Evolutionary conservation across 805 yeast species (phyloP), one percentile per base, ranked within the genome.

Genomic region (Grigorovia transvaalensis): DNA sequence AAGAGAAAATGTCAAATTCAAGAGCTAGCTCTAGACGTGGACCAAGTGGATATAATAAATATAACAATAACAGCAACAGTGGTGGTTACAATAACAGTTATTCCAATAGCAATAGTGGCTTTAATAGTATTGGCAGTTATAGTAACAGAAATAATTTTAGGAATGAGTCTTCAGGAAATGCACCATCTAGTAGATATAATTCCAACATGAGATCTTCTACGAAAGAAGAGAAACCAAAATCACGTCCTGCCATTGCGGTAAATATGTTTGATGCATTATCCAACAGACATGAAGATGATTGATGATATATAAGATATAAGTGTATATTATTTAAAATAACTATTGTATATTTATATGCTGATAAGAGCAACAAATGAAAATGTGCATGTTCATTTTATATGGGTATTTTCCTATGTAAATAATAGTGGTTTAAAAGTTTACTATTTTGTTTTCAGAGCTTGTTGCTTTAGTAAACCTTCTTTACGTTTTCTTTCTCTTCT

Each of bases 401-500:
- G 38, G 15, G 11, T 33, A 33, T 33, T 33, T 33, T 33, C 9
- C 8, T 33, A 13, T 11, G 38, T 33, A 8, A 13, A 33, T n/a
- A 11, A 11, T 9, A 13, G 4, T 33, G 15, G 38, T 8, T 8
- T 33, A 33, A 4, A 33, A 23, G 27, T 23, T 23, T 6, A 33
- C 9, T 33, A 33, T 12, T 48, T 35, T 45, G 46, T 48, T 41
- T 54, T 50, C 9, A 50, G 12, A 38, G 45, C 13, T 41, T 58
- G 63, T 53, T 65, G 68, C 51, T 54, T 63, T 40, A 53, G 66
- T 20, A 54, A 57, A 50, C 61, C 87, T 58, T 81, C 85, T 49
- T 56, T 63, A 7, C 71, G 75, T 59, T 78, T 81, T 48, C 86
- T 65, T 49, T 69, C 69, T 50, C 80, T 70, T 58, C 85, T 70